A percentile compares a stretch with the other conserved stretches of the same genome.
These are phyloP conservation scores for Pichia sp. DNA, from an alignment of 1,139 yeast species.

Conservation along the genomic window DNA sequence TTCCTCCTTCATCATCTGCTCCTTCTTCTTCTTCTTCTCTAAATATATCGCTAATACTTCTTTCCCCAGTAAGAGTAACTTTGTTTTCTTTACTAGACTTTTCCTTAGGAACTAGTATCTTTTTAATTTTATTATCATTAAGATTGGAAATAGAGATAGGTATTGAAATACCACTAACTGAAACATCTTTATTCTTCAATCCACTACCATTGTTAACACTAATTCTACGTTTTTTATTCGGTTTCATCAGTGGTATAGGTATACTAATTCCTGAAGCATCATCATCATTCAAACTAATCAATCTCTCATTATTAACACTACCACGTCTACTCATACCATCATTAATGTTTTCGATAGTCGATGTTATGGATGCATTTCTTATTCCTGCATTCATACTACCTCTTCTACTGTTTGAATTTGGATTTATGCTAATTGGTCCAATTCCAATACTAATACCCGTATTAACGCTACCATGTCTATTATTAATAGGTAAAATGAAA, in stretches of 20 bases:
- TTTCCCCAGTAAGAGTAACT: conserved; percentile 1
- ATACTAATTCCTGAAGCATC: neutral
- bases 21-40: neutral
- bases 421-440: neutral
- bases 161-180: conserved; percentile 11
- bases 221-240: conserved; percentile 6
- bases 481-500: conserved; percentile 1
- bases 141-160: conserved; percentile 4
- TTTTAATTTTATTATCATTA: neutral
- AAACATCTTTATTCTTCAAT: conserved; percentile 3
- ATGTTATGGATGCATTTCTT: neutral
- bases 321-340: conserved; percentile 5
- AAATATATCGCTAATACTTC: neutral
- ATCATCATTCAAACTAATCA: neutral
- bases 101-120: neutral
- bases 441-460: neutral
- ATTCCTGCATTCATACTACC: neutral
- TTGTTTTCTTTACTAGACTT: neutral
- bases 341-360: neutral
- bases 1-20: neutral
- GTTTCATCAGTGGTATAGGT: conserved; percentile 7
- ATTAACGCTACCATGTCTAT: conserved; percentile 5
- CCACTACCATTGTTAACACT: conserved; percentile 1
- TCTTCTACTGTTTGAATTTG: neutral
- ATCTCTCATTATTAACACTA: neutral